Evolutionary conservation across 306 rosid species (phyloP), one percentile per base, ranked within the genome.

Genomic region (Glycine latifolia): DNA sequence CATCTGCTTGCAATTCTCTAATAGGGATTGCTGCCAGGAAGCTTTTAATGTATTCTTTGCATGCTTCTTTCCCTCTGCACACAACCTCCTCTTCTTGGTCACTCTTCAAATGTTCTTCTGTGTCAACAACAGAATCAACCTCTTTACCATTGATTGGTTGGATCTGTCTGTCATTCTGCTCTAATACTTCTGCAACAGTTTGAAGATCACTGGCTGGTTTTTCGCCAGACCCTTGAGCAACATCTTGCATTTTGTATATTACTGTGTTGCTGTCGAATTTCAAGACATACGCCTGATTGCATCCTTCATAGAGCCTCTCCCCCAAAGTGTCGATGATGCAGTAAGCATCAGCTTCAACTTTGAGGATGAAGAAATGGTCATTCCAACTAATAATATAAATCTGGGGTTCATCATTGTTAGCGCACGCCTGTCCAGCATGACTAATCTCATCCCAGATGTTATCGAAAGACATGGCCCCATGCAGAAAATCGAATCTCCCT

Each of bases 371-470:
- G 87, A 96, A 96, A 87, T 96, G 99, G 74, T 96, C 99, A 73
- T 96, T 96, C 99, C 99, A 96, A 82, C 99, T 91, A 55, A 96
- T 94, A 33, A 96, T 89, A 43, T 86, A 96, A 82, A 96, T 84
- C 56, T 82, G 90, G n/a, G 98, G 90, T 81, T 91, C 95, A 11
- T 75, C 82, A 43, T 75, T 86, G 52, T 78, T 68, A 10, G 81
- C 74, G 81, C 90, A 90, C 49, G 89, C 91, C 0, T 82, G 83
- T 72, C 82, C 97, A 43, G 84, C 83, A 7, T 79, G 88, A 86
- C 90, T 93, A 72, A 96, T 93, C 87, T 96, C 99, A 68, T 96
- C 99, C 99, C 99, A 96, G 52, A 96, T 96, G 89, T 91, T 94
- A 84, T 96, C 99, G 26, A 96, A 94, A 50, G 97, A 92, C 99